Conservation (phyloP, 2,329 filamentous ascomycete species). For the Chlorencoelia australis region DNA sequence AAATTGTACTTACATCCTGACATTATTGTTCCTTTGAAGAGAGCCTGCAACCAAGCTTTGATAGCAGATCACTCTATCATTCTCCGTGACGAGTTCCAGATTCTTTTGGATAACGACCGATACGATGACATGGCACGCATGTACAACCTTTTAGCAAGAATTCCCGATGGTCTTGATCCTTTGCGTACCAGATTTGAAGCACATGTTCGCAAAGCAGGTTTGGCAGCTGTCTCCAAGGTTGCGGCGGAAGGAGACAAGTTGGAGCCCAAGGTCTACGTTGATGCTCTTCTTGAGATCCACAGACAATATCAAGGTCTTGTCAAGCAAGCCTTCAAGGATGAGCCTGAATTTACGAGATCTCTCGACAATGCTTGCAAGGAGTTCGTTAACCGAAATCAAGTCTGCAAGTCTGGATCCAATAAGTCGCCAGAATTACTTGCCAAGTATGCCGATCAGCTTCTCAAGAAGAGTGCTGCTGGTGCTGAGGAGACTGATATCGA, state of each 20-base stretch:
- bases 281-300: constrained; percentile 88
- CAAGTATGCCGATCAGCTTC: constrained; percentile 85
- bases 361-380: constrained; percentile 95
- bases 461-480: constrained; percentile 88
- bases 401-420: constrained; percentile 87
- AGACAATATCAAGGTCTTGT: constrained; percentile 87
- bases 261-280: constrained; percentile 94
- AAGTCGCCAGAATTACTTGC: constrained; percentile 91
- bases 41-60: constrained; percentile 77
- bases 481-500: constrained; percentile 93
- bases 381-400: constrained; percentile 95
- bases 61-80: constrained; percentile 80
- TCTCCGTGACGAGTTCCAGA: constrained; percentile 92
- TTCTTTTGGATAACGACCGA: constrained; percentile 84
- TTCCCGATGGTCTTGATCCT: constrained; percentile 84
- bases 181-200: constrained; percentile 79
- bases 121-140: constrained; percentile 93
- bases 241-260: constrained; percentile 79
- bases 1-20: constrained; percentile 85
- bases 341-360: constrained; percentile 92
- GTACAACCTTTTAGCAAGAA: constrained; percentile 84
- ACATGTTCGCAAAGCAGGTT: constrained; percentile 82
- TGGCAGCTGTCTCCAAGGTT: constrained; percentile 84
- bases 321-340: constrained; percentile 84
- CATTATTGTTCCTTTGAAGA: constrained; percentile 75